phyloP scores from a whole-genome alignment of 1,284 basidiomycete genomes.

The Moesziomyces aphidis region DNA sequence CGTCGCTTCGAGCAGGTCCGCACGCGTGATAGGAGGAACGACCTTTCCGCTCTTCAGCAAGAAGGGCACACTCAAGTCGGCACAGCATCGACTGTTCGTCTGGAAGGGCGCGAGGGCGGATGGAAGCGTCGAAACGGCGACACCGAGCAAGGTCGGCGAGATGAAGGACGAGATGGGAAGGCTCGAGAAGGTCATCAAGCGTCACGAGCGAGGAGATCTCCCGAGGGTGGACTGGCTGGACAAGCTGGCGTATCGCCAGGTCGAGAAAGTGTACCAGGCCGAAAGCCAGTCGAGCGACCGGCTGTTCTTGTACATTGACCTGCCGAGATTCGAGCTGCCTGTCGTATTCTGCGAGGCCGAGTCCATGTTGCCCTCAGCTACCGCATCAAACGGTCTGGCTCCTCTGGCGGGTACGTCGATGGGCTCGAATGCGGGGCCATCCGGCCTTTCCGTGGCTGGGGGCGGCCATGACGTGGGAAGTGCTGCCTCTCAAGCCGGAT shows the following conservation, averaged over 20 bases:
- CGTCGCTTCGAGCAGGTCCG: slow-evolving; percentile 74
- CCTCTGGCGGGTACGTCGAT: slow-evolving; percentile 12
- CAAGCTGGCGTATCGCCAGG: slow-evolving; percentile 88
- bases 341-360: slow-evolving; percentile 84
- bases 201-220: slow-evolving; percentile 93
- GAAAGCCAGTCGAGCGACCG: slow-evolving; percentile 50
- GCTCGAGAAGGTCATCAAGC: slow-evolving; percentile 95
- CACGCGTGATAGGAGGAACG: slow-evolving; percentile 83
- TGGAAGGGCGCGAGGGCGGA: slow-evolving; percentile 88
- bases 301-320: slow-evolving; percentile 87
- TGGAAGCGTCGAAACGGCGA: slow-evolving; percentile 81
- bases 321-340: slow-evolving; percentile 97
- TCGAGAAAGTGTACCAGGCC: slow-evolving; percentile 75
- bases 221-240: slow-evolving; percentile 96
- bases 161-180: slow-evolving; percentile 88
- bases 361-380: slow-evolving; percentile 19
- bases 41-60: slow-evolving; percentile 90
- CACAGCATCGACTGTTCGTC: slow-evolving; percentile 82
- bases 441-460: neutral
- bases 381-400: slow-evolving; percentile 20
- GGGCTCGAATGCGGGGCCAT: slow-evolving; percentile 12
- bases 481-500: slow-evolving; percentile 10
- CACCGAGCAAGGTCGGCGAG: slow-evolving; percentile 72
- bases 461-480: neutral
- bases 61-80: slow-evolving; percentile 84